Evolutionary conservation across 2,329 filamentous ascomycete species (phyloP).

Genomic region (Nemania abortiva): DNA sequence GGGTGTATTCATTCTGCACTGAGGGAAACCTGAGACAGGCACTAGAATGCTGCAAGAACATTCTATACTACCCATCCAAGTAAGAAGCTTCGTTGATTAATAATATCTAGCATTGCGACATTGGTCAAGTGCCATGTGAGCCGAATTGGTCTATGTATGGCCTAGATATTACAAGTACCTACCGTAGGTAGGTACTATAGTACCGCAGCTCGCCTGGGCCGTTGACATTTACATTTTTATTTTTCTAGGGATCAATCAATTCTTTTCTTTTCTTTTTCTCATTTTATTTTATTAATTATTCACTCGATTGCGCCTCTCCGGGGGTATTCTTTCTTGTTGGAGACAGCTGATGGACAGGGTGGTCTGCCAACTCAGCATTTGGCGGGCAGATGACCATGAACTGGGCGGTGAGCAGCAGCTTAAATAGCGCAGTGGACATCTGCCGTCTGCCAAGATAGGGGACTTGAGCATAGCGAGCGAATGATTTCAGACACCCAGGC

Average conservation of each 20-base stretch:
- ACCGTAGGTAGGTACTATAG: conserved; percentile 9
- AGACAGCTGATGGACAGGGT: conserved; percentile 44
- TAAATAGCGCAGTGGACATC: conserved; percentile 38
- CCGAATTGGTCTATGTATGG: conserved; percentile 16
- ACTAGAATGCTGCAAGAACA: conserved; percentile 6
- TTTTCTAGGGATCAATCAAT: conserved; percentile 7
- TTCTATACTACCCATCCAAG: conserved; percentile 11
- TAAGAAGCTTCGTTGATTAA: conserved; percentile 7
- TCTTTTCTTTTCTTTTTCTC: conserved; percentile 19
- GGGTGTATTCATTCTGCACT: background rate
- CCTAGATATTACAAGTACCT: conserved; percentile 11
- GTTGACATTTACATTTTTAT: background rate
- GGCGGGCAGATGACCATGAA: conserved; percentile 44
- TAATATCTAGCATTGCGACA: conserved; percentile 10
- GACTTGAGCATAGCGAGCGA: conserved; percentile 33
- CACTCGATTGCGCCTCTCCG: conserved; percentile 29
- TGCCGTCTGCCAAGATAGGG: conserved; percentile 34
- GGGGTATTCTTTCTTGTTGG: conserved; percentile 28
- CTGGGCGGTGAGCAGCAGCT: conserved; percentile 41
- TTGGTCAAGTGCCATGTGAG: conserved; percentile 18
- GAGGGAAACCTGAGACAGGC: background rate
- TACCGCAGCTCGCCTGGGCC: background rate
- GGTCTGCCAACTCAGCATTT: conserved; percentile 47
- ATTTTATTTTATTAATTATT: conserved; percentile 21
- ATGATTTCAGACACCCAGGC: conserved; percentile 25